These are phyloP conservation scores for Nicotiana benthamiana DNA, from an alignment of 257 asterid genomes.

Conservation along the genomic window DNA sequence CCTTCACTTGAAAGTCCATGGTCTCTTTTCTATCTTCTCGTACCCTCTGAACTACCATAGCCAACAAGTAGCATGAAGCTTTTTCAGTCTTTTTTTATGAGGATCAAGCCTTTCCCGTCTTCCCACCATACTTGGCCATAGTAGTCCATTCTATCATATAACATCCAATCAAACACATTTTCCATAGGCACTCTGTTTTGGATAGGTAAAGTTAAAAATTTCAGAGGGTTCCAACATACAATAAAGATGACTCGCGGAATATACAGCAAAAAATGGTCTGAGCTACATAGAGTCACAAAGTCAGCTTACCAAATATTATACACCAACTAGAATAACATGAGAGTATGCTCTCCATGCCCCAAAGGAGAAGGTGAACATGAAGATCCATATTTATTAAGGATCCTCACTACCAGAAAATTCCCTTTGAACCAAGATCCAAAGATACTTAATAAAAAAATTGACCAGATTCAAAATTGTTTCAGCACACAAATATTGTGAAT, in stretches of 20 bases:
- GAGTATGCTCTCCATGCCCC: neutral
- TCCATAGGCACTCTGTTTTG: neutral
- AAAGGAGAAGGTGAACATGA: neutral
- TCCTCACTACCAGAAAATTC: neutral
- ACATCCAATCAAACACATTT: neutral
- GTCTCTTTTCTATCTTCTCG: neutral
- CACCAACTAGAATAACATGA: neutral
- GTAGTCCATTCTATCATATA: neutral
- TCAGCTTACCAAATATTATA: neutral
- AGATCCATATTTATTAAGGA: neutral
- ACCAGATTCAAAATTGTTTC: neutral
- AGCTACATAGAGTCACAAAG: neutral
- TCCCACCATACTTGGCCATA: neutral
- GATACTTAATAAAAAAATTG: neutral
- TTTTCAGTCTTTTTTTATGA: neutral
- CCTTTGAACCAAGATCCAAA: neutral
- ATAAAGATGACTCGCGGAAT: neutral
- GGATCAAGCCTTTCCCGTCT: neutral
- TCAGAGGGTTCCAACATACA: neutral
- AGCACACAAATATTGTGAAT: neutral
- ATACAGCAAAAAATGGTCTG: neutral
- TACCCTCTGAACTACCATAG: neutral
- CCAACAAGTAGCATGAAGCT: neutral
- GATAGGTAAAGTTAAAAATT: neutral
- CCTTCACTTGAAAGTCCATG: neutral